Evolutionary conservation across 768 basidiomycete genomes (phyloP).

Genomic region (Multifurca ochricompacta): DNA sequence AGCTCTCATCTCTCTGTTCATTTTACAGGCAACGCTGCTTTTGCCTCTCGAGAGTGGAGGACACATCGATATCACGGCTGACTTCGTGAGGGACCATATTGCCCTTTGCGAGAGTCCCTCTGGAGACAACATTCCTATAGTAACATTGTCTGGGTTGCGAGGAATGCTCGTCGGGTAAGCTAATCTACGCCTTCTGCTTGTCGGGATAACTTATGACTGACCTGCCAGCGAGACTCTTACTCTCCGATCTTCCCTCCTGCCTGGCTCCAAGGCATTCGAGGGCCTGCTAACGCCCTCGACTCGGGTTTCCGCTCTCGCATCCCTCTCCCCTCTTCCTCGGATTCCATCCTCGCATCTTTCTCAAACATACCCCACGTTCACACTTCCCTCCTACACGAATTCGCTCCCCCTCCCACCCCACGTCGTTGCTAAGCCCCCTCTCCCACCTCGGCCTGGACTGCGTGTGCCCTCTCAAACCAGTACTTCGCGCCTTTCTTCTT

Average conservation of each 20-base stretch:
- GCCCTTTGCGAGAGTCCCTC: slow-evolving; percentile 51
- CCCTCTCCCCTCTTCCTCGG: slow-evolving; percentile 49
- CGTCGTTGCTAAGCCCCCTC: slow-evolving; percentile 22
- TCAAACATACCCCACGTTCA: slow-evolving; percentile 41
- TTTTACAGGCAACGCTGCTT: slow-evolving; percentile 63
- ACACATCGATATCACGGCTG: slow-evolving; percentile 52
- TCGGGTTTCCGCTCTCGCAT: slow-evolving; percentile 31
- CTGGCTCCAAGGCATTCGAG: slow-evolving; percentile 35
- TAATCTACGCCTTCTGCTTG: neutral
- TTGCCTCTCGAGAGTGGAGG: slow-evolving; percentile 58
- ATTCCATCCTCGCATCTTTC: slow-evolving; percentile 26
- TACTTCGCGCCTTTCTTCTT: slow-evolving; percentile 23
- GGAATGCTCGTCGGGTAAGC: slow-evolving; percentile 59
- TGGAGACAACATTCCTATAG: slow-evolving; percentile 41
- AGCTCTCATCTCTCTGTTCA: neutral
- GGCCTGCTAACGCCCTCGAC: slow-evolving; percentile 32
- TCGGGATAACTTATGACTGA: slow-evolving; percentile 8
- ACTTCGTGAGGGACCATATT: slow-evolving; percentile 81
- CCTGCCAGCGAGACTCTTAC: slow-evolving; percentile 31
- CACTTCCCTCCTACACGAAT: slow-evolving; percentile 34
- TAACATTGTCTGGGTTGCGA: slow-evolving; percentile 79
- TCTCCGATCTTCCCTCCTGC: slow-evolving; percentile 38
- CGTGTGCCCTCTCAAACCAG: slow-evolving; percentile 16
- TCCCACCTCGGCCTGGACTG: slow-evolving; percentile 27
- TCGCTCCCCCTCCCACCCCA: slow-evolving; percentile 30